Conservation (phyloP, 805 yeast species). For the Saccharomycopsis javanensis region DNA sequence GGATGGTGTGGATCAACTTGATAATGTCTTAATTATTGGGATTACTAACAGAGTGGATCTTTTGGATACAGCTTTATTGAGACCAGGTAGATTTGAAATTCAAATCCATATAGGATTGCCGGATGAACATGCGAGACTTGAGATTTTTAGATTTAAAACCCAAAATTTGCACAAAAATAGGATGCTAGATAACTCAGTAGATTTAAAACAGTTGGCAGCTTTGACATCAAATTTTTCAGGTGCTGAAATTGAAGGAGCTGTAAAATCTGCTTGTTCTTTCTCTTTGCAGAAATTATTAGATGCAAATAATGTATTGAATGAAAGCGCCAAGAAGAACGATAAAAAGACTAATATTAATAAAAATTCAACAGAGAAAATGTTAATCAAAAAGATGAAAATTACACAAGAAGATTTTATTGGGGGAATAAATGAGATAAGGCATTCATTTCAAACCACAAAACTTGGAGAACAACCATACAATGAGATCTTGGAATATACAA, state of each 20-base stretch:
- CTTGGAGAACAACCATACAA: conserved; percentile 55
- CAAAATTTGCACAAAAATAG: conserved; percentile 79
- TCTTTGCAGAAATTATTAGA: conserved; percentile 80
- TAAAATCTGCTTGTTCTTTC: conserved; percentile 89
- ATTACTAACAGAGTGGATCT: conserved; percentile 99
- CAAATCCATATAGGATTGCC: conserved; percentile 94
- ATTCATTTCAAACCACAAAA: conserved; percentile 64
- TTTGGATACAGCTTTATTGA: conserved; percentile 91
- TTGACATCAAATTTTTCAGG: conserved; percentile 92
- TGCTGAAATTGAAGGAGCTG: conserved; percentile 96
- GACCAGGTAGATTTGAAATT: conserved; percentile 98
- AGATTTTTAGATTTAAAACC: conserved; percentile 86
- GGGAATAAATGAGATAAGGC: conserved; percentile 65
- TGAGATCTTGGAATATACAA: conserved; percentile 37
- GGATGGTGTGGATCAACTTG: conserved; percentile 97
- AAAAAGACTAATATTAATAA: conserved; percentile 70
- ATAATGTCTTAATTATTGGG: conserved; percentile 96
- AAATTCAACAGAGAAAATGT: conserved; percentile 74
- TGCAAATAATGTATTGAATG: conserved; percentile 64
- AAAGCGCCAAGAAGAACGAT: conserved; percentile 47
- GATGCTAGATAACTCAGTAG: conserved; percentile 71
- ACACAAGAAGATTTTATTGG: conserved; percentile 82
- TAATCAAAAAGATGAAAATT: conserved; percentile 93
- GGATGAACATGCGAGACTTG: conserved; percentile 84
- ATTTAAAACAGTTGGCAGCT: conserved; percentile 72